phyloP scores from a whole-genome alignment of 208 protist genomes.

The Wallacemonas sp. region DNA sequence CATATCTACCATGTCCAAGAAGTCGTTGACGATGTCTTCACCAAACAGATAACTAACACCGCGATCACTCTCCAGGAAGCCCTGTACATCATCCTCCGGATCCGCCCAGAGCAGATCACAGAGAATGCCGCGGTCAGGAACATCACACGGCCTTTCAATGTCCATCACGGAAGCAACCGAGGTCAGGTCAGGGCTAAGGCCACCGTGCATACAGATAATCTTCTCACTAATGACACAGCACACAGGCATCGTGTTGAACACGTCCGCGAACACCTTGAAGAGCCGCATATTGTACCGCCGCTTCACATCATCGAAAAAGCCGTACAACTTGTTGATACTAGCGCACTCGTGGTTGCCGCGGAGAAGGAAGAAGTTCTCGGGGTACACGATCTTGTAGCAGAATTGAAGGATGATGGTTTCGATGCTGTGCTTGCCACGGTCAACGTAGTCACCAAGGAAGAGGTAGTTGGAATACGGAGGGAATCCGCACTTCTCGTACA shows the following conservation, averaged over 20 bases:
- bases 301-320: constrained; percentile 99
- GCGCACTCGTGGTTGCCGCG: constrained; percentile 98
- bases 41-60: constrained; percentile 95
- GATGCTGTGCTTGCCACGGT: constrained; percentile 95
- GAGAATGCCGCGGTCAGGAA: constrained; percentile 96
- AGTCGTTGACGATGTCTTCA: constrained; percentile 94
- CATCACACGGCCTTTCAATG: constrained; percentile 94
- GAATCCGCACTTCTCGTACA: constrained; percentile 98
- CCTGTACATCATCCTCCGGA: constrained; percentile 88
- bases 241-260: constrained; percentile 98
- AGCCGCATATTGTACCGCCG: constrained; percentile 94
- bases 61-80: constrained; percentile 95
- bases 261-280: constrained; percentile 98
- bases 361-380: constrained; percentile 97
- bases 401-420: constrained; percentile 91
- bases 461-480: constrained; percentile 98
- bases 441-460: constrained; percentile 98
- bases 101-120: constrained; percentile 99
- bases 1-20: constrained; percentile 96
- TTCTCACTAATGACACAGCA: constrained; percentile 98
- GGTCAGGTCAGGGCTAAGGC: constrained; percentile 94
- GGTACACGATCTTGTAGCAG: constrained; percentile 96
- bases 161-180: constrained; percentile 88
- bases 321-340: constrained; percentile 98
- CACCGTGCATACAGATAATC: constrained; percentile 98